Conservation (phyloP, 2,329 filamentous ascomycete species). For the Penicillium sp. region DNA sequence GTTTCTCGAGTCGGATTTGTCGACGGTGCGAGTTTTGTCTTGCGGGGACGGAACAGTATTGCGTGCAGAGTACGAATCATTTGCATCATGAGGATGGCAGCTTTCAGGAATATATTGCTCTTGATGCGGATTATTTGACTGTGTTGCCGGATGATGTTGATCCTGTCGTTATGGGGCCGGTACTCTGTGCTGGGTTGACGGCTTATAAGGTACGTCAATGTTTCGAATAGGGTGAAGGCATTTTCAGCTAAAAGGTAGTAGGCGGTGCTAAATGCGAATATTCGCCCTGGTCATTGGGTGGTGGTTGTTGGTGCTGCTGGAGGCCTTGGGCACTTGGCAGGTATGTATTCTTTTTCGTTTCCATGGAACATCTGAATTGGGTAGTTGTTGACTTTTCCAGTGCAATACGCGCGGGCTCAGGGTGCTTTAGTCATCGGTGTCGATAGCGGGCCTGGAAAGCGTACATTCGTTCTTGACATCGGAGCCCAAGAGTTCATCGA, state of each 20-base stretch:
- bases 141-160: conserved; percentile 49
- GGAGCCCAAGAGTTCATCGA: conserved; percentile 49
- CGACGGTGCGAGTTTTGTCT: conserved; percentile 50
- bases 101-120: conserved; percentile 51
- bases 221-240: not conserved
- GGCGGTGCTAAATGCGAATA: conserved; percentile 48
- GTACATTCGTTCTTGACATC: conserved; percentile 43
- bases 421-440: conserved; percentile 50
- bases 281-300: conserved; percentile 46
- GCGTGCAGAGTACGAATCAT: conserved; percentile 49
- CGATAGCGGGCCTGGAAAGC: conserved; percentile 45
- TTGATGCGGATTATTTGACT: conserved; percentile 51
- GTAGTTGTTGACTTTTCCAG: conserved; percentile 13
- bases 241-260: conserved; percentile 15
- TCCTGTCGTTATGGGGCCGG: conserved; percentile 46
- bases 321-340: conserved; percentile 51
- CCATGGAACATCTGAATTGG: not conserved
- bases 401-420: conserved; percentile 50
- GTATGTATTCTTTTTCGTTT: conserved; percentile 26
- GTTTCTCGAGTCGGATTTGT: conserved; percentile 49
- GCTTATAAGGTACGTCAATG: conserved; percentile 44
- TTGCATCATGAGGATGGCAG: conserved; percentile 53
- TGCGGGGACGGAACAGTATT: conserved; percentile 48
- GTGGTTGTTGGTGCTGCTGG: conserved; percentile 53
- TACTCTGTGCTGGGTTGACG: conserved; percentile 51